Base-by-base conservation (phyloP, 1,284 basidiomycete genomes). In the Mycosarcoma mackinlayi region DNA sequence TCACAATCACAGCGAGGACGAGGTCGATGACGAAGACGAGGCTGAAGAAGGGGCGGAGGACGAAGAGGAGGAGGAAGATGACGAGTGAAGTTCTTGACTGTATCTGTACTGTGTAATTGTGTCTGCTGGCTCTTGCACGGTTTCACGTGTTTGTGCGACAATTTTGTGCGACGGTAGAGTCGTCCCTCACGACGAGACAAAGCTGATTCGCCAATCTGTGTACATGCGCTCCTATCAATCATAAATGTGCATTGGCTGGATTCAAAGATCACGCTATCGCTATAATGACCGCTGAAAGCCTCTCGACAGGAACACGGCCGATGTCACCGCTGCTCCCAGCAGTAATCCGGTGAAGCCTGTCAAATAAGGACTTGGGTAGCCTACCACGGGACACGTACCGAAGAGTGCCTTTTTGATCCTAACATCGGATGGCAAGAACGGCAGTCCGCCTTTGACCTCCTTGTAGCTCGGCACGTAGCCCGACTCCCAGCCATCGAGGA, bases 401-500 rank as follows among this genome's bases (percentile, higher is more conserved):
- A 72, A 72, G 11, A 78, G 40, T 0, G 69, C 59, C 63, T 75
- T 75, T 31, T 72, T 70, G 38, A 67, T 45, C n/a, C 59, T 28
- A 5, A 66, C 44, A 30, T 61, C 44, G 2, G 45, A 54, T 2
- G 67, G 66, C 31, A 67, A 38, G 54, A 54, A 68, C 0, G 55
- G 50, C 28, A 59, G 24, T 3, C 60, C 49, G 6, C 75, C 73
- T 19, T 66, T 70, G 41, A 70, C 69, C 42, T 75, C 45, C n/a
- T 56, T 53, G 38, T 77, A 82, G 19, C 70, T 70, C 11, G 71
- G 75, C 6, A 83, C 80, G 33, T 66, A 57, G 1, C 78, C 81
- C 4, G 64, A 49, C 46, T 83, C 76, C 83, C 83, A 84, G 3
- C 83, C 83, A 2, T 75, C 74, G 25, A 83, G 67, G 30, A 85